Evolutionary conservation across 495 filamentous ascomycete species (phyloP), one percentile per base, ranked within the genome.

Genomic region (Xanthoparmelia taractica): DNA sequence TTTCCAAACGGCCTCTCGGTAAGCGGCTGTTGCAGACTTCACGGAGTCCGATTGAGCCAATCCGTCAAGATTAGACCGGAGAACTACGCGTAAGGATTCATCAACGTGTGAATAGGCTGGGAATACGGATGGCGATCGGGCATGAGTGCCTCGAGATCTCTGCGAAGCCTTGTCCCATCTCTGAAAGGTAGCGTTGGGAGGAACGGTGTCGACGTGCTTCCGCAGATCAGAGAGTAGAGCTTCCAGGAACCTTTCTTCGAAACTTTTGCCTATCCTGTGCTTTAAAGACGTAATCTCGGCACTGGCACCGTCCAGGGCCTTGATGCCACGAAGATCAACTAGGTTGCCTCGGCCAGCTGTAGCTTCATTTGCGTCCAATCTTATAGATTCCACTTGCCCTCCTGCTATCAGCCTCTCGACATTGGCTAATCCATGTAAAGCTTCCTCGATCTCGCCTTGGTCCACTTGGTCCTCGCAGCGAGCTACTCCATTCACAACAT

Each of bases 381-480:
- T 20, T 7, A 55, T 69, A 12, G 70, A 68, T 8, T 76, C 70
- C 38, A 75, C 67, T 12, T 75, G 72, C 60, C 87, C 81, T 3
- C 94, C 94, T 4, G 85, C 77, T 61, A 96, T 88, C 13, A 97
- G 77, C 57, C 78, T 84, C 66, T 96, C 92, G 0, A 96, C 79
- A 40, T 80, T 78, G 60, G 90, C 87, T 38, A 97, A 84, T 45
- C 82, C 84, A 61, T 86, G 82, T 12, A 96, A 80, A 25, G 94
- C 92, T 60, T 83, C 80, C 61, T 96, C 88, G 27, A 95, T 80
- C 25, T 93, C 80, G 29, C 91, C 92, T 10, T 80, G 80, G 59
- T 97, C 90, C 20, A 96, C 87, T 33, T 94, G 69, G 54, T 84
- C 83, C 66, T 96, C 93, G 66, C 91, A 96, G 29, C 81, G 78